phyloP scores from a whole-genome alignment of 495 filamentous ascomycete genomes.

The Aspergillus haitiensis region DNA sequence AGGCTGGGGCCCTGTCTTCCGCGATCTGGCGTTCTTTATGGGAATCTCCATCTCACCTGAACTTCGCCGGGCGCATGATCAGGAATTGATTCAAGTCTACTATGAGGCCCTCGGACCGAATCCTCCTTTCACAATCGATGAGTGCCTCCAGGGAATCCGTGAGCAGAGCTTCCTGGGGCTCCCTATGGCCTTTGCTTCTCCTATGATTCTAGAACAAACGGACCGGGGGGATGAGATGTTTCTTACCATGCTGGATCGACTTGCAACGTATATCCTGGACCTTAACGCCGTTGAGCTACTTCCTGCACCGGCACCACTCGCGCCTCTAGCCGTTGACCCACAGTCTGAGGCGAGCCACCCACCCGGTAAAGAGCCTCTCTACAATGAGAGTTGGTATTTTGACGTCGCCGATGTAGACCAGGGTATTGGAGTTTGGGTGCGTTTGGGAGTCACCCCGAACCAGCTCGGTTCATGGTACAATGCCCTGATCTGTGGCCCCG shows the following conservation, averaged over 20 bases:
- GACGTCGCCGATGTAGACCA: constrained; percentile 1
- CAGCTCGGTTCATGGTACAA: constrained; percentile 2
- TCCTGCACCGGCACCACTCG: not conserved
- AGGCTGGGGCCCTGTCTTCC: not conserved
- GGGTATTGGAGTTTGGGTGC: not conserved
- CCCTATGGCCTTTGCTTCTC: constrained; percentile 1
- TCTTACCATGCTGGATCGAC: constrained; percentile 3
- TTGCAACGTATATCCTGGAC: not conserved
- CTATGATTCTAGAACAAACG: constrained; percentile 3
- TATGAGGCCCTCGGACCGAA: constrained; percentile 2
- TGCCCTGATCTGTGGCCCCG: constrained; percentile 2
- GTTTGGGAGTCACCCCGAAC: not conserved
- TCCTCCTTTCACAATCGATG: not conserved
- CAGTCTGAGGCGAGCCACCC: not conserved
- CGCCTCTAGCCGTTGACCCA: not conserved
- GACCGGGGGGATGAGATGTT: constrained; percentile 7
- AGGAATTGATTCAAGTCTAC: not conserved
- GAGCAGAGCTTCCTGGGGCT: constrained; percentile 3
- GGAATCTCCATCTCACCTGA: not conserved
- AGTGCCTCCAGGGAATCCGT: constrained; percentile 3
- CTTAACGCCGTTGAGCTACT: constrained; percentile 1
- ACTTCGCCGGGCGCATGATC: not conserved
- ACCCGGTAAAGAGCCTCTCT: not conserved
- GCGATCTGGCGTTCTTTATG: not conserved
- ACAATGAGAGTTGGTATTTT: constrained; percentile 6